Evolutionary conservation across 2,329 filamentous ascomycete species (phyloP).

Genomic region (Colletotrichum sp.): DNA sequence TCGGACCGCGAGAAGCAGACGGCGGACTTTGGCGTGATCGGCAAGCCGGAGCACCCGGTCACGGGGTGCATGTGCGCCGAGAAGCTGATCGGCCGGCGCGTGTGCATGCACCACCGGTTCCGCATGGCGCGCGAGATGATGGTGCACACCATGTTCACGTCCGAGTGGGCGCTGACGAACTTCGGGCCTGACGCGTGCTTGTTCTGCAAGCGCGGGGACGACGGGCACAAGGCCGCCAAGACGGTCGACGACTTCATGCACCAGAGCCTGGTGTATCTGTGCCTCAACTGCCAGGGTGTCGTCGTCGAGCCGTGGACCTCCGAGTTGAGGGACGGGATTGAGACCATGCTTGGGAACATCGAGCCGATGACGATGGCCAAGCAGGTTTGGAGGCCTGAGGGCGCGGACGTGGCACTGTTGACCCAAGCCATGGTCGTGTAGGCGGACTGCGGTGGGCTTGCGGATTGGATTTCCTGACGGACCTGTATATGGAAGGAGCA

Average conservation of each 20-base stretch:
- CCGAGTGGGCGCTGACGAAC: constrained; percentile 28
- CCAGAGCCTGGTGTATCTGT: constrained; percentile 31
- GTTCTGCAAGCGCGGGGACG: constrained; percentile 29
- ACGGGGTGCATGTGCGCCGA: constrained; percentile 43
- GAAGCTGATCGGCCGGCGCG: constrained; percentile 35
- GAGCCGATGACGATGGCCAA: background rate
- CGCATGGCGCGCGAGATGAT: constrained; percentile 29
- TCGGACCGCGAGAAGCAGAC: background rate
- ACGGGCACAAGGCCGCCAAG: background rate
- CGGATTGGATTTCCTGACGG: background rate
- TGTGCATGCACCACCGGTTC: constrained; percentile 42
- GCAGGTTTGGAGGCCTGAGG: background rate
- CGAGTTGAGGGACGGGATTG: background rate
- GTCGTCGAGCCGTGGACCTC: constrained; percentile 18
- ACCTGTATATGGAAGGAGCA: background rate
- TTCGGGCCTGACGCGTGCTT: constrained; percentile 34
- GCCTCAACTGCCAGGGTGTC: constrained; percentile 35
- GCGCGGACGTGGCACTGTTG: background rate
- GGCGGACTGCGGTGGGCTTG: background rate
- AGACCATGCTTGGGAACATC: constrained; percentile 18
- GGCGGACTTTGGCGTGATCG: background rate
- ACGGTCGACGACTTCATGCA: background rate
- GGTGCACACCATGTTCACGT: constrained; percentile 25
- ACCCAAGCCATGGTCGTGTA: background rate
- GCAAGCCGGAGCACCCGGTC: constrained; percentile 3